Conservation (phyloP, 106 monocot genomes). For the Ottelia alismoides region DNA sequence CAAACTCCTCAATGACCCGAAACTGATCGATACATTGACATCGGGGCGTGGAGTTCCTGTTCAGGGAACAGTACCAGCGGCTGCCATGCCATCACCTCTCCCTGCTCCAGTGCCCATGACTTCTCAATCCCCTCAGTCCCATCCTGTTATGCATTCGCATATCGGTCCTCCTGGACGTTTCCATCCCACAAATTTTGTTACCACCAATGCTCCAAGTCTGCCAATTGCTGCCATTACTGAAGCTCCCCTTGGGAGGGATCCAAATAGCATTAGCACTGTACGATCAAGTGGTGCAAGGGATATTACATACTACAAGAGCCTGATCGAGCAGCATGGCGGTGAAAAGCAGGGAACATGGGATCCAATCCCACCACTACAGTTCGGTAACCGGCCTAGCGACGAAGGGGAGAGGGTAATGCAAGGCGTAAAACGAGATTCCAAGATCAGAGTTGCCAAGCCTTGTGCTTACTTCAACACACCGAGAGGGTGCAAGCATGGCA, state of each 20-base stretch:
- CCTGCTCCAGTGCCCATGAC: not conserved
- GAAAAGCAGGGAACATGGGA: constrained; percentile 46
- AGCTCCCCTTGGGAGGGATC: too few relatives aligned
- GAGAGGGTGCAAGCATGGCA: constrained; percentile 59
- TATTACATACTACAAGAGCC: constrained; percentile 36
- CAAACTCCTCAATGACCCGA: constrained; percentile 60
- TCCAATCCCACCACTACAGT: too few relatives aligned
- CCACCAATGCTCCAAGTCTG: too few relatives aligned
- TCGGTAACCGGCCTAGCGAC: too few relatives aligned
- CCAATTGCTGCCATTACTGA: too few relatives aligned
- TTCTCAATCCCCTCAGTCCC: not conserved
- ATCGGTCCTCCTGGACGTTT: too few relatives aligned
- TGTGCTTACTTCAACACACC: constrained; percentile 73
- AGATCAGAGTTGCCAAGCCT: constrained; percentile 34
- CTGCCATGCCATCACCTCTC: constrained; percentile 1
- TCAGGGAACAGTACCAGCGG: constrained; percentile 2
- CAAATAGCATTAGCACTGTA: too few relatives aligned
- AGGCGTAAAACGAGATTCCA: constrained; percentile 15
- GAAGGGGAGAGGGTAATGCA: not conserved
- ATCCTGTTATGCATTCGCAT: too few relatives aligned
- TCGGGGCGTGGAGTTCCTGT: constrained; percentile 26
- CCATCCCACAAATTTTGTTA: too few relatives aligned
- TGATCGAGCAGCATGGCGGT: constrained; percentile 72
- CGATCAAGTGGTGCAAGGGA: constrained; percentile 18
- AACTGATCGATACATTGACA: constrained; percentile 37